Conservation (phyloP, 2,329 filamentous ascomycete genomes). For the Exophiala oligosperma region DNA sequence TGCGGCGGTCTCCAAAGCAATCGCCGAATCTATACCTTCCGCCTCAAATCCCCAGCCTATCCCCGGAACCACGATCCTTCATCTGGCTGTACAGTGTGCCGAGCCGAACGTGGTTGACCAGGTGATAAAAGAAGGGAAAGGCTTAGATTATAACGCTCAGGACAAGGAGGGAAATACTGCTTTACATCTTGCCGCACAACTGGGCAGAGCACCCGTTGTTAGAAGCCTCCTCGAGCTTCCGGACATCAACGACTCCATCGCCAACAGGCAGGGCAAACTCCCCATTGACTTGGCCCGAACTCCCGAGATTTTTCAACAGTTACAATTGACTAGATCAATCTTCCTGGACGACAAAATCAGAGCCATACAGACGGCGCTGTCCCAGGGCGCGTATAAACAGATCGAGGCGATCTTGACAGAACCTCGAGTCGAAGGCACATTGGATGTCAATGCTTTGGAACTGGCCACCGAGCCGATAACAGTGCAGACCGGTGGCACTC, state of each 20-base stretch:
- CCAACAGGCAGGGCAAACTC: slow-evolving; percentile 81
- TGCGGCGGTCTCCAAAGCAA: slow-evolving; percentile 80
- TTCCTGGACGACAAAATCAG: slow-evolving; percentile 85
- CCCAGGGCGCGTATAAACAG: slow-evolving; percentile 69
- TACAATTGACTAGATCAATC: slow-evolving; percentile 85
- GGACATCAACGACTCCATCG: slow-evolving; percentile 81
- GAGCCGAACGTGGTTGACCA: slow-evolving; percentile 92
- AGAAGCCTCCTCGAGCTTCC: slow-evolving; percentile 79
- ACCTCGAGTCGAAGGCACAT: slow-evolving; percentile 75
- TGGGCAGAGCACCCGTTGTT: slow-evolving; percentile 79
- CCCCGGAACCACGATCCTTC: slow-evolving; percentile 79
- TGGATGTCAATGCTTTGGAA: slow-evolving; percentile 92
- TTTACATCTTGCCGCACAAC: slow-evolving; percentile 79
- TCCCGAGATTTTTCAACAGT: slow-evolving; percentile 91
- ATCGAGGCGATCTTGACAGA: slow-evolving; percentile 82
- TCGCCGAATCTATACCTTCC: slow-evolving; percentile 59
- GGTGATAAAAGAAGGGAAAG: slow-evolving; percentile 74
- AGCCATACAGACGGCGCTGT: slow-evolving; percentile 78
- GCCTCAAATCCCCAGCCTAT: slow-evolving; percentile 42
- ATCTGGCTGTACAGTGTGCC: slow-evolving; percentile 93
- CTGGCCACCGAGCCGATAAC: slow-evolving; percentile 79
- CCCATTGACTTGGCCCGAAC: slow-evolving; percentile 86
- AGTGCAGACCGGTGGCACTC: slow-evolving; percentile 78
- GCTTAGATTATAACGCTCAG: slow-evolving; percentile 80
- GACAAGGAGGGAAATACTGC: slow-evolving; percentile 95